These are phyloP conservation scores for Blumeriella jaapii DNA, from an alignment of 2,329 filamentous ascomycete genomes.

Conservation along the genomic window DNA sequence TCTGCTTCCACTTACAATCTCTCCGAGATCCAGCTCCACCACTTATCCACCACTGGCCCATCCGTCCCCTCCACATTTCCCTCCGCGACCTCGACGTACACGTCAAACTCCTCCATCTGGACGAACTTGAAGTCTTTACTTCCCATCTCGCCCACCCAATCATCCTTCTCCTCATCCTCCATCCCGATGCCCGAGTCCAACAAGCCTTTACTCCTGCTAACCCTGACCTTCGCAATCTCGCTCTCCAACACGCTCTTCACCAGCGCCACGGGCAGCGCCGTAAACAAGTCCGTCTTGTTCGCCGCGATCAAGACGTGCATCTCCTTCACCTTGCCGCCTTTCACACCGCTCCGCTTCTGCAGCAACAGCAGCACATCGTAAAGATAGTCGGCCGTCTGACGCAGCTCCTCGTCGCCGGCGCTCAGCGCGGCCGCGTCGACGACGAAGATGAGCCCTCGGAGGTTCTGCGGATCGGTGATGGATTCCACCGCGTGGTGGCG, in stretches of 20 bases:
- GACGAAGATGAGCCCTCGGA: conserved; percentile 72
- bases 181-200: conserved; percentile 68
- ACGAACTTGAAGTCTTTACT: conserved; percentile 67
- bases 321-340: conserved; percentile 44
- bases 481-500: conserved; percentile 54
- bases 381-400: conserved; percentile 70
- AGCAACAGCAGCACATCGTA: conserved; percentile 79
- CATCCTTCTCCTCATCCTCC: conserved; percentile 61
- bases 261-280: conserved; percentile 67
- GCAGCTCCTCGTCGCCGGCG: conserved; percentile 44
- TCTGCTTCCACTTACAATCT: too few species aligned
- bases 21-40: conserved; percentile 85
- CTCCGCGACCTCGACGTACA: conserved; percentile 64
- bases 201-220: conserved; percentile 67
- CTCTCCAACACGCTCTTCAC: conserved; percentile 66
- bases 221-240: conserved; percentile 69
- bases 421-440: conserved; percentile 69
- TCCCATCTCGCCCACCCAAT: conserved; percentile 74
- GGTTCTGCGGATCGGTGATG: conserved; percentile 35
- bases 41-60: conserved; percentile 62
- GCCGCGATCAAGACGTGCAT: conserved; percentile 75
- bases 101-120: conserved; percentile 73
- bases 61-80: conserved; percentile 56
- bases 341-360: conserved; percentile 54
- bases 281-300: conserved; percentile 95